Evolutionary conservation across 139 green algal species (phyloP).

Genomic region (Pycnococcus provasolii): DNA sequence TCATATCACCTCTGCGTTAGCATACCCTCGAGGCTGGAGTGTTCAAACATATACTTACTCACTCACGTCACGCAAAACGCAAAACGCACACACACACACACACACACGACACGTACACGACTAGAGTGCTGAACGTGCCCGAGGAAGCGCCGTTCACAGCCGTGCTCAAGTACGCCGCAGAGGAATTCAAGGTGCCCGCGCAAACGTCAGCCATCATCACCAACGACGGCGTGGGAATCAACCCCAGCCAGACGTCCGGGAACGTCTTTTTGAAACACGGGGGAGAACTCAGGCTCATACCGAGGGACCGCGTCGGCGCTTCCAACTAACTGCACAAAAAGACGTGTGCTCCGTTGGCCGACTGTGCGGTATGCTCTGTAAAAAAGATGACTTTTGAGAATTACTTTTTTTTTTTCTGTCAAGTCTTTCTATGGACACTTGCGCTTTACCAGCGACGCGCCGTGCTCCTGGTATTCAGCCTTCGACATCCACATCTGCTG

Average conservation of each 20-base stretch:
- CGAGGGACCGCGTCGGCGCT: constrained; percentile 71
- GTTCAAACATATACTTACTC: too few species aligned
- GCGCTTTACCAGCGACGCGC: constrained; percentile 71
- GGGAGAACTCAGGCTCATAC: constrained; percentile 82
- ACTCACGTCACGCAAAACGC: too few species aligned
- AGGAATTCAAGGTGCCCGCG: constrained; percentile 68
- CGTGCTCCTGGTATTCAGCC: constrained; percentile 84
- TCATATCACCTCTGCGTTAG: too few species aligned
- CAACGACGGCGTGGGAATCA: constrained; percentile 95
- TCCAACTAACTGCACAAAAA: too few species aligned
- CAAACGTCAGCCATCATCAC: constrained; percentile 88
- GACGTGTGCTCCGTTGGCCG: too few species aligned
- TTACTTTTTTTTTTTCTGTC: too few species aligned
- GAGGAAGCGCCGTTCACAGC: constrained; percentile 93
- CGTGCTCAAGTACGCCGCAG: constrained; percentile 90
- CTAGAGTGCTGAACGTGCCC: constrained; percentile 65
- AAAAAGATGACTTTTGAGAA: too few species aligned
- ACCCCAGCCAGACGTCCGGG: constrained; percentile 77
- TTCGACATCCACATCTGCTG: constrained; percentile 28
- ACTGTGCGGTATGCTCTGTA: too few species aligned
- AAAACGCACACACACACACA: too few species aligned
- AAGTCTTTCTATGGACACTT: constrained; percentile 32
- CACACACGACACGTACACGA: too few species aligned
- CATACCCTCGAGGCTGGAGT: too few species aligned
- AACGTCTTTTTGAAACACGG: constrained; percentile 97